These are phyloP conservation scores for Saccharomycopsis sp. DNA, from an alignment of 805 yeast species.

Conservation along the genomic window DNA sequence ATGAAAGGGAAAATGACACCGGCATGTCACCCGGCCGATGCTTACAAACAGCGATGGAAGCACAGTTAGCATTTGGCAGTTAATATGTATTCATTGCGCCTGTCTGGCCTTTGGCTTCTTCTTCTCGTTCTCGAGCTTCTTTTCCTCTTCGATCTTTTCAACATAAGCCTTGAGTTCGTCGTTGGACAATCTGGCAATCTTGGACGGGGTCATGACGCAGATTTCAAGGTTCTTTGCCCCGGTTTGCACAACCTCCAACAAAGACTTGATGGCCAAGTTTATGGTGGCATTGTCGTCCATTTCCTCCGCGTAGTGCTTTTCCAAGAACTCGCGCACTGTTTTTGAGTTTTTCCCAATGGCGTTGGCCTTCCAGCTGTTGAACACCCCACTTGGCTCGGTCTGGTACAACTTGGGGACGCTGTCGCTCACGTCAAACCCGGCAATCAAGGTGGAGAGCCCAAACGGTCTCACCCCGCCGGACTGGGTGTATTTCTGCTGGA, in stretches of 20 bases:
- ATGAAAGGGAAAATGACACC: too few relatives aligned
- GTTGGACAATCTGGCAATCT: constrained; percentile 48
- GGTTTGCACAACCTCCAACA: constrained; percentile 94
- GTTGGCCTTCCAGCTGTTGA: constrained; percentile 96
- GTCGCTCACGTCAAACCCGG: constrained; percentile 90
- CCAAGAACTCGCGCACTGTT: constrained; percentile 91
- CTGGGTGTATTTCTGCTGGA: constrained; percentile 94
- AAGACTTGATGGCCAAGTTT: constrained; percentile 72
- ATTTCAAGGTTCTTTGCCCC: constrained; percentile 96
- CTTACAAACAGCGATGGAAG: too few relatives aligned
- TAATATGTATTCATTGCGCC: too few relatives aligned
- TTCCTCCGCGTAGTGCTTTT: constrained; percentile 64
- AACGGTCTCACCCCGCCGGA: constrained; percentile 98
- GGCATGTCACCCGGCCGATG: too few relatives aligned
- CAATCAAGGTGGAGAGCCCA: constrained; percentile 90
- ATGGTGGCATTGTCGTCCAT: constrained; percentile 67
- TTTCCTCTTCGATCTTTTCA: constrained; percentile 77
- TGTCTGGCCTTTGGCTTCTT: constrained; percentile 48
- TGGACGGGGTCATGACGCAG: constrained; percentile 68
- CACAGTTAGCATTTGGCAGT: too few relatives aligned
- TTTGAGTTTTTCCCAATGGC: constrained; percentile 93
- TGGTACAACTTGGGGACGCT: constrained; percentile 74
- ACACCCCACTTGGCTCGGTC: constrained; percentile 97
- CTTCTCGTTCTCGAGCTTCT: constrained; percentile 73
- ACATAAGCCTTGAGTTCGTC: constrained; percentile 72